Percentiles rank a stretch among this genome's conserved stretches.
These are phyloP conservation scores for Pseudevernia furfuracea DNA, from an alignment of 495 filamentous ascomycete genomes.

Conservation along the genomic window DNA sequence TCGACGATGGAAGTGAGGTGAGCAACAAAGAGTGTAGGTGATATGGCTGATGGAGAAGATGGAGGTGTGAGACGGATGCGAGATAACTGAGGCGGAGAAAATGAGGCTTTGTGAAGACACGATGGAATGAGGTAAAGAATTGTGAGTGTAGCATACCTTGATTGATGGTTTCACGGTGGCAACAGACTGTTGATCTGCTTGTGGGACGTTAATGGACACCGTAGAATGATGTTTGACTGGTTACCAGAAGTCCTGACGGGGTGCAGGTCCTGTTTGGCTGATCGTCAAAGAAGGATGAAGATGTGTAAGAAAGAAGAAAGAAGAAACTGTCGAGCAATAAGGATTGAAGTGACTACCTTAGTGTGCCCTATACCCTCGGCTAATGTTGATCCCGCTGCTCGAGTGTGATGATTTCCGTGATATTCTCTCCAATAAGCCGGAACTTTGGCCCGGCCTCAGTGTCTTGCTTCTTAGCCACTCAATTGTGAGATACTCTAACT, in stretches of 20 bases:
- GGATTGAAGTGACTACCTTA: background rate
- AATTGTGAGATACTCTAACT: background rate
- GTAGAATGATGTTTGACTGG: background rate
- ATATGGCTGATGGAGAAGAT: background rate
- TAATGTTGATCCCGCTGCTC: background rate
- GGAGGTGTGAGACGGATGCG: background rate
- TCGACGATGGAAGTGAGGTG: background rate
- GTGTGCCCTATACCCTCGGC: background rate
- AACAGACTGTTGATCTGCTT: background rate
- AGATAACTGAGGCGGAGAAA: background rate
- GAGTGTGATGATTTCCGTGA: background rate
- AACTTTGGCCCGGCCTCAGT: background rate
- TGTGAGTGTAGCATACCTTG: background rate
- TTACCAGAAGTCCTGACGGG: background rate
- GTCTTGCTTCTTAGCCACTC: background rate
- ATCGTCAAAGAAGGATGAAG: slow-evolving; percentile 2
- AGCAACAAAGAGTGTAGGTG: background rate
- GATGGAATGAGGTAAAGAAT: background rate
- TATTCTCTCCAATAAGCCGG: background rate
- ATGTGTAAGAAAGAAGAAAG: background rate
- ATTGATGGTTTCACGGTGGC: background rate
- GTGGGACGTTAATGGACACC: background rate
- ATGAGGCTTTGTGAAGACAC: background rate
- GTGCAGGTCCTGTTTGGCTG: slow-evolving; percentile 6
- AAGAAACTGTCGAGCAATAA: background rate